Conservation (phyloP, 306 rosid species). For the Quercus agrifolia region DNA sequence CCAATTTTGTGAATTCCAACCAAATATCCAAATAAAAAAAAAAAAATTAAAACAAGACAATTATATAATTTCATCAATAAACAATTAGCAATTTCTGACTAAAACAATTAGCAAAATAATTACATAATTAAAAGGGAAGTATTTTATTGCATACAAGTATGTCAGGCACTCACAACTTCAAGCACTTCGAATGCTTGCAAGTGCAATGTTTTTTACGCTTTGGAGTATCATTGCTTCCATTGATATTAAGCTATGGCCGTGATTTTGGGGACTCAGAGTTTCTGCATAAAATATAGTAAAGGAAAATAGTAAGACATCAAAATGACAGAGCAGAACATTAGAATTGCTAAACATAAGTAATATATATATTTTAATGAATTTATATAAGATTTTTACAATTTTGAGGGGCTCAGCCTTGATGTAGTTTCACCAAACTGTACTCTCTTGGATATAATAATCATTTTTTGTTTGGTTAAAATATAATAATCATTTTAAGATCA, state of each 20-base stretch:
- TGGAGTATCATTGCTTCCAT: constrained; percentile 72
- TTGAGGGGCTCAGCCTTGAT: no score
- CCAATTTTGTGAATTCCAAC: no score
- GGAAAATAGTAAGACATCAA: neutral
- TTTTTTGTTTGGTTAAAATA: no score
- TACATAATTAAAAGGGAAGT: neutral
- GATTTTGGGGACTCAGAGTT: constrained; percentile 88
- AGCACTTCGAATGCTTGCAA: constrained; percentile 90
- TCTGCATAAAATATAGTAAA: constrained; percentile 36
- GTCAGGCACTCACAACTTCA: constrained; percentile 69
- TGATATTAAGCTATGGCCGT: constrained; percentile 60
- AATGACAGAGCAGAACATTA: constrained; percentile 10
- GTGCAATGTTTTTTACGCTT: constrained; percentile 91
- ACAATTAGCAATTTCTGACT: neutral
- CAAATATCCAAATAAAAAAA: no score
- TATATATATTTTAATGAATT: no score
- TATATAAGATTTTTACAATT: no score
- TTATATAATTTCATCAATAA: no score
- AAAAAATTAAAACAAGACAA: no score
- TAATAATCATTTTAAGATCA: neutral
- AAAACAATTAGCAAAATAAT: neutral
- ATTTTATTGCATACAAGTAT: neutral
- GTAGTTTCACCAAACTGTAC: no score
- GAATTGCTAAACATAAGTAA: neutral
- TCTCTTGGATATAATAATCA: no score